Evolutionary conservation across 1,139 yeast genomes (phyloP), one percentile per base, ranked within the genome.

Genomic region (Geotrichum histeridarum): DNA sequence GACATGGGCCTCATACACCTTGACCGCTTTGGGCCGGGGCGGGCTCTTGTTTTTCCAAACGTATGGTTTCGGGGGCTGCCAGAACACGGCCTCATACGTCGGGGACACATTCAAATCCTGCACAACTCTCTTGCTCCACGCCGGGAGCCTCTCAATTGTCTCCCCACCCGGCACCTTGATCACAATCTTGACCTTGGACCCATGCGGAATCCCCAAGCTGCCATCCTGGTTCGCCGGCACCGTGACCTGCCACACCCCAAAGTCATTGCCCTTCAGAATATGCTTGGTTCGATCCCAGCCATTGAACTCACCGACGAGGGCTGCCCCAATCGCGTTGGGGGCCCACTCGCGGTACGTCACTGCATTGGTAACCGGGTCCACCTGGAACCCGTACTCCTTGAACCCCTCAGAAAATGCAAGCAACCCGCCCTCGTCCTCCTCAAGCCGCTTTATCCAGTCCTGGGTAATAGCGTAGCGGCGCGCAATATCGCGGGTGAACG

Each of bases 1-100:
- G 30, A 93, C 84, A 67, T 93, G 99, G 39, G 97, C 97, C 71
- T 93, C 99, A 70, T 93, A 93, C 54, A 93, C 86, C 67, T 86
- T 83, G 61, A 90, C 74, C 33, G 86, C 83, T 46, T 75, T 77
- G 1, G 78, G 77, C 0, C 96, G 95, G 60, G 93, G 77, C 1
- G 74, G 72, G 18, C 67, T 58, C 33, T 70, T 57, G 69, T 89
- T 71, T 67, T 83, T 79, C 73, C 88, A 88, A 42, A 67, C 60
- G 70, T 91, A 90, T 1, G 65, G 61, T 12, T 71, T 63, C 0
- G 76, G 67, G 0, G 97, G 97, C 67, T 91, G 87, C 98, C 98
- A 93, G 70, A 88, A 93, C 54, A 95, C 75, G 3, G 94, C 95
- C 60, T 93, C 97, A 66, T 87, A 93, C 17, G 75, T 70, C 6